Base-by-base conservation (phyloP, 441 rosid species). In the Arabidopsis hybrid region DNA sequence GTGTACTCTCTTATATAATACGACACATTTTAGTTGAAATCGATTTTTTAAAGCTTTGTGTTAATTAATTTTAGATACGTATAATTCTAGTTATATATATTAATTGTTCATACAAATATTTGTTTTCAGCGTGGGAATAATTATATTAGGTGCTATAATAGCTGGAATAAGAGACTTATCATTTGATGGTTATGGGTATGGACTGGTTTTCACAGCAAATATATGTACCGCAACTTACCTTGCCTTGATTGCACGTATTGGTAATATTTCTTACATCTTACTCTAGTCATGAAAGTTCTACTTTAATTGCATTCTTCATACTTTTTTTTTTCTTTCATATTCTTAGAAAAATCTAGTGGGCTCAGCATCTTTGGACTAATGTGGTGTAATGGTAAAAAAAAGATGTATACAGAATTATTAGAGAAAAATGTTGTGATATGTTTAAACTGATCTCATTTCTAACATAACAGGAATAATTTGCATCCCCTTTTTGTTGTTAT, bases 101-200 rank as follows among this genome's bases (percentile, higher is more conserved):
- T 66, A n/a, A n/a, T n/a, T n/a, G 26, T 13, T 26, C n/a, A 26
- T 67, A 53, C 40, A 39, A 16, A 8, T 40, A 39, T 5, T 67
- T 49, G n/a, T 13, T 57, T 11, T 71, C 86, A 88, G 92, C 73
- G 88, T 88, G 60, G 87, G 84, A 60, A 76, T 83, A 72, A 85
- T 86, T 53, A 50, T 88, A 69, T 66, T 84, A 31, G 88, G 90
- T 38, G 86, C 90, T 58, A 73, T 88, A 67, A 45, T 88, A 57
- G 90, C 90, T 45, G 92, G 92, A 81, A 83, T 89, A 14, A 65
- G 88, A 70, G 92, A 88, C 86, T 79, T 88, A 69, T 82, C 90
- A 49, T 88, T 84, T 72, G 90, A 86, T 62, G 82, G 82, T 59
- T 86, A 88, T 76, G 87, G 90, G 65, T 88, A 88, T 79, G 77